These are phyloP conservation scores for Cordyceps javanica DNA, from an alignment of 2,329 filamentous ascomycete genomes.

Conservation along the genomic window DNA sequence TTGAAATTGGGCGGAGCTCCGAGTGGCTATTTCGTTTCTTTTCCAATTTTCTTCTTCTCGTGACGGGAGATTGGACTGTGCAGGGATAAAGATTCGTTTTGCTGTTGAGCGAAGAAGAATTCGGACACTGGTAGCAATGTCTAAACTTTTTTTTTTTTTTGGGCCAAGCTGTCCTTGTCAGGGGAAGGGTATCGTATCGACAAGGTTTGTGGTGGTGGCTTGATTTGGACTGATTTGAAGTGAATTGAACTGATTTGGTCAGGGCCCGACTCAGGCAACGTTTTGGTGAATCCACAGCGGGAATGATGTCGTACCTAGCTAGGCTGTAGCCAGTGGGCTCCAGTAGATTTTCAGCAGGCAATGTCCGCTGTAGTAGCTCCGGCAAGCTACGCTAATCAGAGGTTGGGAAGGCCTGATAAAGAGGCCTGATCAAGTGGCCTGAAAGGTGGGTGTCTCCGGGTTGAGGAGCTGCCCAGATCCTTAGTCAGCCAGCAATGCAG, in stretches of 20 bases:
- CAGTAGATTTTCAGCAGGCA: background rate
- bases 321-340: background rate
- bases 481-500: conserved; percentile 10
- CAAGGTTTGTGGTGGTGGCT: background rate
- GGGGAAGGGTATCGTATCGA: background rate
- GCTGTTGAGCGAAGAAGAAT: too few relatives aligned
- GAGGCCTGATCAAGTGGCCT: too few relatives aligned
- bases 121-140: too few relatives aligned
- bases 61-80: background rate
- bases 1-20: background rate
- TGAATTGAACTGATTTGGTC: too few relatives aligned
- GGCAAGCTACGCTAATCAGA: too few relatives aligned
- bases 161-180: background rate
- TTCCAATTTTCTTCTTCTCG: background rate
- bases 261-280: background rate
- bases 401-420: too few relatives aligned
- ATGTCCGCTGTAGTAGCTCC: background rate
- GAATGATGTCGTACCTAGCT: conserved; percentile 3
- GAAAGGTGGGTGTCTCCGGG: background rate
- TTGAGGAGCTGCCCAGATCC: too few relatives aligned
- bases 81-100: background rate
- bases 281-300: background rate
- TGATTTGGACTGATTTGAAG: too few relatives aligned
- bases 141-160: background rate
- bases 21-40: background rate